Conservation (phyloP, 441 rosid species). For the Iberis amara region DNA sequence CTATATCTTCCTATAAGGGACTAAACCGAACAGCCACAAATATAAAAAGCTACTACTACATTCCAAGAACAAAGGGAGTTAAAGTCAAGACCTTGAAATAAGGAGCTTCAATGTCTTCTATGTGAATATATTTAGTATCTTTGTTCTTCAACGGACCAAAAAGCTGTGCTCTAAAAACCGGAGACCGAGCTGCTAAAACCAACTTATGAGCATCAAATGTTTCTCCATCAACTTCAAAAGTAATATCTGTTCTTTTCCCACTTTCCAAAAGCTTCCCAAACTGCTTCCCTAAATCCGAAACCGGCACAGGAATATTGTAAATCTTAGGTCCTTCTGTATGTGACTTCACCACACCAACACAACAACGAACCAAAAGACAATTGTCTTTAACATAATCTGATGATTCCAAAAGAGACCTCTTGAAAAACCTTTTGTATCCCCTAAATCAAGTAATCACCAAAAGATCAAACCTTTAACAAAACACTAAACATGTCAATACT, state of each 20-base stretch:
- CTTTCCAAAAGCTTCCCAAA: slow-evolving; percentile 74
- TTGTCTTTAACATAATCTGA: slow-evolving; percentile 87
- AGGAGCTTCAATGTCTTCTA: slow-evolving; percentile 83
- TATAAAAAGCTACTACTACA: neutral
- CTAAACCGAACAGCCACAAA: too few species aligned
- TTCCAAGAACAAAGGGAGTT: slow-evolving; percentile 12
- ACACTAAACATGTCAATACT: slow-evolving; percentile 5
- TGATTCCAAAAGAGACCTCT: slow-evolving; percentile 60
- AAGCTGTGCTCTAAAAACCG: slow-evolving; percentile 94
- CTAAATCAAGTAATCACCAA: slow-evolving; percentile 38
- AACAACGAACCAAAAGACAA: slow-evolving; percentile 63
- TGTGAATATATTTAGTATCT: slow-evolving; percentile 53
- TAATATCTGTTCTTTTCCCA: slow-evolving; percentile 72
- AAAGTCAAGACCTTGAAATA: slow-evolving; percentile 61
- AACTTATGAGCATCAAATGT: slow-evolving; percentile 74
- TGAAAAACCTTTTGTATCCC: slow-evolving; percentile 96
- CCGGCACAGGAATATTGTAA: slow-evolving; percentile 60
- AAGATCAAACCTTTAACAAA: too few species aligned
- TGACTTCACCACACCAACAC: slow-evolving; percentile 94
- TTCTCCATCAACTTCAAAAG: slow-evolving; percentile 76
- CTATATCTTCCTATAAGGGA: slow-evolving; percentile 9
- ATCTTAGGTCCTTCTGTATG: slow-evolving; percentile 83
- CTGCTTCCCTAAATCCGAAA: slow-evolving; percentile 67
- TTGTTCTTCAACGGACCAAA: slow-evolving; percentile 92
- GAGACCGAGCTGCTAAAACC: slow-evolving; percentile 93